These are phyloP conservation scores for Balamuthia mandrillaris DNA, from an alignment of 208 protist species.

Conservation along the genomic window DNA sequence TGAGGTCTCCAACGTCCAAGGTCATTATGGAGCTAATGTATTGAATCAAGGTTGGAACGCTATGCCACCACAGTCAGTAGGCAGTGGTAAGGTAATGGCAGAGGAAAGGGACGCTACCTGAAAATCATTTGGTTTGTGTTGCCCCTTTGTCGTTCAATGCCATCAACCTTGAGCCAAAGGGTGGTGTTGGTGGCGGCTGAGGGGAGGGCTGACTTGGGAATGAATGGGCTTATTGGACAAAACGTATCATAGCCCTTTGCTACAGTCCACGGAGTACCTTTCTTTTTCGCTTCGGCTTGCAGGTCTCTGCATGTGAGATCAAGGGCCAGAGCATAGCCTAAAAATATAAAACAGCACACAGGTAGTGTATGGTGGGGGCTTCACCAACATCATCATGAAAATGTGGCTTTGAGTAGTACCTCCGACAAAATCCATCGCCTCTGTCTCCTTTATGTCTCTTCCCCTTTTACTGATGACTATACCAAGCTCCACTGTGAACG, in stretches of 20 bases:
- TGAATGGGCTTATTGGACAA: conserved; percentile 67
- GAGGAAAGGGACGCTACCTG: not conserved
- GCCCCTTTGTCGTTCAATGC: conserved; percentile 67
- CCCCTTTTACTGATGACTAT: conserved; percentile 55
- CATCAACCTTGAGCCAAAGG: conserved; percentile 76
- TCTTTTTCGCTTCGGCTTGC: conserved; percentile 73
- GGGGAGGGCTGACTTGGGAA: conserved; percentile 43
- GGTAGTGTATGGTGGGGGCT: no score
- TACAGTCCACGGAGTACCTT: conserved; percentile 78
- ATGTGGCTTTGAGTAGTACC: no score
- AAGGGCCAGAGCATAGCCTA: conserved; percentile 77
- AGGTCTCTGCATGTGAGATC: conserved; percentile 84
- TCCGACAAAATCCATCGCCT: conserved; percentile 68
- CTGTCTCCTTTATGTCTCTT: conserved; percentile 59
- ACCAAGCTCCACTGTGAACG: conserved; percentile 76
- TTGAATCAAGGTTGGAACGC: not conserved
- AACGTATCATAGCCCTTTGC: conserved; percentile 80
- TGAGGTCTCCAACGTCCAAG: conserved; percentile 77
- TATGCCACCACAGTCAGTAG: not conserved
- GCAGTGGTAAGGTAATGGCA: not conserved
- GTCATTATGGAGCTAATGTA: conserved; percentile 62
- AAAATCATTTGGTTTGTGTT: conserved; percentile 73
- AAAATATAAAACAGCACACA: not conserved
- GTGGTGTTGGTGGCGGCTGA: not conserved
- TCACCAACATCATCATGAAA: no score